phyloP scores from a whole-genome alignment of 2,329 filamentous ascomycete species.

The Colletotrichum sp. region DNA sequence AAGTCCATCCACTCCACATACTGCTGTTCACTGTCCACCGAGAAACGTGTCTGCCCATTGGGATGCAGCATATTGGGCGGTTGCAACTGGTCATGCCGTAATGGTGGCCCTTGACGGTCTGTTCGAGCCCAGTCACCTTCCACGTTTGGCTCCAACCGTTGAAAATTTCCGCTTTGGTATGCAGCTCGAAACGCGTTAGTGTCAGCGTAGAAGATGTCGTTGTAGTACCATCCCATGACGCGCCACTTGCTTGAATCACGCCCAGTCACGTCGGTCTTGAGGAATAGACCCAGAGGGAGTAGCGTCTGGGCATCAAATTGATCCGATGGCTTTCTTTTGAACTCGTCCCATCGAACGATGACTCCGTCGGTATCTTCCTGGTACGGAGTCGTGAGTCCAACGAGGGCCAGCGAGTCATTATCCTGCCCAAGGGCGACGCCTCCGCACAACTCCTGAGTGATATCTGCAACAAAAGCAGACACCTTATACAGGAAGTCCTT shows the following conservation, averaged over 20 bases:
- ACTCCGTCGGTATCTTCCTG: conserved; percentile 39
- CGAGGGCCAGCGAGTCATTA: conserved; percentile 46
- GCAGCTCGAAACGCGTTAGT: conserved; percentile 52
- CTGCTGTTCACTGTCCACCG: conserved; percentile 44
- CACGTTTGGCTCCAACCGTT: conserved; percentile 50
- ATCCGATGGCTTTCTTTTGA: conserved; percentile 42
- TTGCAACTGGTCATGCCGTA: conserved; percentile 38
- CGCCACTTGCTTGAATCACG: conserved; percentile 57
- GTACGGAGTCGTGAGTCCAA: conserved; percentile 46
- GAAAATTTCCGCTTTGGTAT: conserved; percentile 46
- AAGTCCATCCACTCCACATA: conserved; percentile 59
- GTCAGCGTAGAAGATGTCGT: conserved; percentile 56
- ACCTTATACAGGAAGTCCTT: conserved; percentile 39
- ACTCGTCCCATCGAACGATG: conserved; percentile 52
- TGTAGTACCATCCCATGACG: conserved; percentile 59
- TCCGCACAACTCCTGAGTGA: conserved; percentile 50
- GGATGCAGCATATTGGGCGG: conserved; percentile 29
- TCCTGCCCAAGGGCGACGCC: conserved; percentile 37
- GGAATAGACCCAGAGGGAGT: conserved; percentile 49
- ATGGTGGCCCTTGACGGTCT: conserved; percentile 40
- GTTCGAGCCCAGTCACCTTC: conserved; percentile 53
- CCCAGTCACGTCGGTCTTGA: conserved; percentile 53
- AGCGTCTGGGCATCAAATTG: conserved; percentile 47
- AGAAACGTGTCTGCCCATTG: conserved; percentile 41
- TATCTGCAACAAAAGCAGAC: conserved; percentile 33